Evolutionary conservation across 768 basidiomycete species (phyloP).

Genomic region (Pisolithus marmoratus): DNA sequence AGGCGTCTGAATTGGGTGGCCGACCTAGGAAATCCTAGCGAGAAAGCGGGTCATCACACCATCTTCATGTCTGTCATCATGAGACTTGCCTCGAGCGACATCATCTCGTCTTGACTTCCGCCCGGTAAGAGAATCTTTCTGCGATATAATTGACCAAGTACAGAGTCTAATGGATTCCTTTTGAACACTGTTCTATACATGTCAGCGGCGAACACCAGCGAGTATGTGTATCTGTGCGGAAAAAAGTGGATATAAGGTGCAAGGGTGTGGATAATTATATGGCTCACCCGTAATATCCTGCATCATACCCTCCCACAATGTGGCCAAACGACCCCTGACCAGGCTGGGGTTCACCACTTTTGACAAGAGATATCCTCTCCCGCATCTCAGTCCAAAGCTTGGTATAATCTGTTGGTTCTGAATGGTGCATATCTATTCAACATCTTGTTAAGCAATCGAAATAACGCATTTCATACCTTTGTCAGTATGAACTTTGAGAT

Average conservation of each 20-base stretch:
- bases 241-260: background rate
- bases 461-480: slow-evolving; percentile 36
- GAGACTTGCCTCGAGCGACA: slow-evolving; percentile 60
- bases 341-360: slow-evolving; percentile 50
- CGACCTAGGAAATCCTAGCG: slow-evolving; percentile 69
- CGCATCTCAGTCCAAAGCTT: slow-evolving; percentile 71
- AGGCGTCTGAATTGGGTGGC: slow-evolving; percentile 68
- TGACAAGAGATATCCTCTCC: slow-evolving; percentile 64
- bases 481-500: slow-evolving; percentile 69
- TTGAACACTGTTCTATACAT: slow-evolving; percentile 69
- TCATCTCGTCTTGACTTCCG: slow-evolving; percentile 74
- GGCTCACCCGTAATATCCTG: slow-evolving; percentile 47
- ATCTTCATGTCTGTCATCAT: too few species aligned
- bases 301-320: slow-evolving; percentile 69
- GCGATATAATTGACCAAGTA: slow-evolving; percentile 62
- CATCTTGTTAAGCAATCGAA: background rate
- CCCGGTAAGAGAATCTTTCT: slow-evolving; percentile 71
- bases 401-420: slow-evolving; percentile 55
- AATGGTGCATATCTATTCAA: background rate
- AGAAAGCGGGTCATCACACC: background rate
- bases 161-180: slow-evolving; percentile 64
- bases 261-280: slow-evolving; percentile 1
- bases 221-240: slow-evolving; percentile 56
- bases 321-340: slow-evolving; percentile 77
- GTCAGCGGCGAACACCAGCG: slow-evolving; percentile 52